A percentile compares a stretch with the other conserved stretches of the same genome.
Conservation (phyloP, 441 rosid species). For the Aleurites moluccanus region DNA sequence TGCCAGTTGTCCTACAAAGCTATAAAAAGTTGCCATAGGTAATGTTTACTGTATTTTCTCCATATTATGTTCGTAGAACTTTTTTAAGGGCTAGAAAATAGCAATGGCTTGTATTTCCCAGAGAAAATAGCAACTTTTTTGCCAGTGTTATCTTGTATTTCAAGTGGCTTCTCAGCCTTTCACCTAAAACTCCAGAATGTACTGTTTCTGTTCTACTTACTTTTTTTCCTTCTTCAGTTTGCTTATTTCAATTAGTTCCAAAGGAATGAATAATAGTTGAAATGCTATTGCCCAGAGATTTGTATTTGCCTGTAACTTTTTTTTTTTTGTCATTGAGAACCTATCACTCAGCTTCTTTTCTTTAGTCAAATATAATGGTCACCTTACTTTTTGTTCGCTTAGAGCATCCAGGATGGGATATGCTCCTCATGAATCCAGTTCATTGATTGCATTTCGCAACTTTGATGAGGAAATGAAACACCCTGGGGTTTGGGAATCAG, state of each 20-base stretch:
- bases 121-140: too few relatives aligned
- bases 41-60: too few relatives aligned
- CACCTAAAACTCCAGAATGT: not conserved
- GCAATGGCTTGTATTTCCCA: too few relatives aligned
- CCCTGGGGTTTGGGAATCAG: constrained; percentile 94
- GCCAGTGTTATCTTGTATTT: not conserved
- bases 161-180: not conserved
- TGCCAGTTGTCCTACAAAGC: too few relatives aligned
- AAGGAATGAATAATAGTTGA: not conserved
- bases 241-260: not conserved
- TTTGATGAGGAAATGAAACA: constrained; percentile 81
- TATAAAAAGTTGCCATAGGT: too few relatives aligned
- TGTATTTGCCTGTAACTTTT: not conserved
- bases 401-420: constrained; percentile 56
- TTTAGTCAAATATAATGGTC: constrained; percentile 13
- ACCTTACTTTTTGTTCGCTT: constrained; percentile 14
- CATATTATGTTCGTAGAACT: too few relatives aligned
- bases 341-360: not conserved
- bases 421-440: constrained; percentile 48
- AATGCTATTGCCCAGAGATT: not conserved
- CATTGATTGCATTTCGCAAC: constrained; percentile 84
- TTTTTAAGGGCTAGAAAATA: too few relatives aligned
- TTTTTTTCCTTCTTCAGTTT: not conserved
- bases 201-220: not conserved
- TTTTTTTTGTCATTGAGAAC: not conserved